These are phyloP conservation scores for Amanita jacksonii DNA, from an alignment of 768 basidiomycete species.

Conservation along the genomic window DNA sequence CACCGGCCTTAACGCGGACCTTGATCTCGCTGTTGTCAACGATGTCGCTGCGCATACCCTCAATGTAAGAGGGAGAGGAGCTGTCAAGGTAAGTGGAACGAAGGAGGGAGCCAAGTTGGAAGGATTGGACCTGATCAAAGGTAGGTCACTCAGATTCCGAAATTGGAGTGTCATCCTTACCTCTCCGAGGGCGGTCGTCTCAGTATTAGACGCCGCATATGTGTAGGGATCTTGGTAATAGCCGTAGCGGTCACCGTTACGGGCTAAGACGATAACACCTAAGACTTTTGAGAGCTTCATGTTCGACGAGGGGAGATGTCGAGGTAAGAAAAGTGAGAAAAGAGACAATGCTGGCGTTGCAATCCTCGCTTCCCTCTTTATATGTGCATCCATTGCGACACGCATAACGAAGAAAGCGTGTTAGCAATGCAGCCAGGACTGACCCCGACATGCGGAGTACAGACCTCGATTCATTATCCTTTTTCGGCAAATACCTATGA, in stretches of 20 bases:
- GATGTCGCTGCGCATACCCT: conserved; percentile 54
- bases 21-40: conserved; percentile 68
- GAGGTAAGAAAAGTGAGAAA: conserved; percentile 13
- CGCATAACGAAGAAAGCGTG: conserved; percentile 9
- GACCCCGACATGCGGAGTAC: conserved; percentile 6
- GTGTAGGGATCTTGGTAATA: conserved; percentile 65
- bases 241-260: conserved; percentile 67
- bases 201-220: conserved; percentile 51
- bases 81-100: conserved; percentile 59
- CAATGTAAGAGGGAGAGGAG: conserved; percentile 60
- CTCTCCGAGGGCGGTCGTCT: conserved; percentile 70
- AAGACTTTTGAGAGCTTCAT: conserved; percentile 54
- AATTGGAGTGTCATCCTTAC: conserved; percentile 24
- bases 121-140: conserved; percentile 47
- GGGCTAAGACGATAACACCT: conserved; percentile 68
- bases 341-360: conserved; percentile 12
- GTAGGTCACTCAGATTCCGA: background rate
- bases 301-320: conserved; percentile 9
- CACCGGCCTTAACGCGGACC: conserved; percentile 73
- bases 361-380: conserved; percentile 11
- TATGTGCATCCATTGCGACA: conserved; percentile 1
- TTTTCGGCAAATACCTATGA: conserved; percentile 3
- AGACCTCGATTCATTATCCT: conserved; percentile 7
- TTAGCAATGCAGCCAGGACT: conserved; percentile 6
- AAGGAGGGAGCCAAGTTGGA: conserved; percentile 51